These are phyloP conservation scores for Zymoseptoria tritici DNA, from an alignment of 2,329 filamentous ascomycete genomes.

Conservation along the genomic window DNA sequence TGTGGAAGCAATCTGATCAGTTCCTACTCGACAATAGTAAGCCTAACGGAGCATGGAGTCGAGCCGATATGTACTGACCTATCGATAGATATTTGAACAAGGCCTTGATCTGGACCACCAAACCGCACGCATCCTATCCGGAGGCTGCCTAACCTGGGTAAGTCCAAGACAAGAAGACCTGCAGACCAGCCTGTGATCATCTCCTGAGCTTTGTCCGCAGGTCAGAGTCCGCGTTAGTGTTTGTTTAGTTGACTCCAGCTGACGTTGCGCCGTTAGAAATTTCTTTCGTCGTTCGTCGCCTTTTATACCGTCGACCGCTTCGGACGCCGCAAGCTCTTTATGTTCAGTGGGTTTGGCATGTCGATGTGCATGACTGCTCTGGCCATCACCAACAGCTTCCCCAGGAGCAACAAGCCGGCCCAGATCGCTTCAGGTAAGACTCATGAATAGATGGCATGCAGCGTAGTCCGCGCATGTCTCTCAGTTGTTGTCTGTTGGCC, in stretches of 20 bases:
- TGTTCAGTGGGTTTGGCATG: slow-evolving; percentile 48
- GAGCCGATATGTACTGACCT: neutral
- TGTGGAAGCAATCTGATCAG: slow-evolving; percentile 35
- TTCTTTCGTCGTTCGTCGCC: too few relatives aligned
- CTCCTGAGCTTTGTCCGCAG: too few relatives aligned
- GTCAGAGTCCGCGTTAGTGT: too few relatives aligned
- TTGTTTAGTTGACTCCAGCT: neutral
- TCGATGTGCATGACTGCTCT: slow-evolving; percentile 48
- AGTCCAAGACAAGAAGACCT: neutral
- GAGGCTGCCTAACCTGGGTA: slow-evolving; percentile 44
- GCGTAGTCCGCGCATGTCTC: too few relatives aligned
- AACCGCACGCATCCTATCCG: slow-evolving; percentile 38
- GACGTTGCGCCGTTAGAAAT: too few relatives aligned
- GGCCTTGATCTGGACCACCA: slow-evolving; percentile 33
- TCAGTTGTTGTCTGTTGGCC: too few relatives aligned
- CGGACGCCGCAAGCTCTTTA: slow-evolving; percentile 45
- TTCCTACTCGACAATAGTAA: slow-evolving; percentile 21
- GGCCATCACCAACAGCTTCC: slow-evolving; percentile 46
- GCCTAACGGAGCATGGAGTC: neutral
- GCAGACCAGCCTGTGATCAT: neutral
- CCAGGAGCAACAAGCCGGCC: slow-evolving; percentile 38
- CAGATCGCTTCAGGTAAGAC: slow-evolving; percentile 38
- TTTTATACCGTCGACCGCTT: slow-evolving; percentile 47
- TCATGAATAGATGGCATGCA: neutral
- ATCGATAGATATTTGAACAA: slow-evolving; percentile 19